phyloP scores from a whole-genome alignment of 106 monocot species.

The Platanthera zijinensis region DNA sequence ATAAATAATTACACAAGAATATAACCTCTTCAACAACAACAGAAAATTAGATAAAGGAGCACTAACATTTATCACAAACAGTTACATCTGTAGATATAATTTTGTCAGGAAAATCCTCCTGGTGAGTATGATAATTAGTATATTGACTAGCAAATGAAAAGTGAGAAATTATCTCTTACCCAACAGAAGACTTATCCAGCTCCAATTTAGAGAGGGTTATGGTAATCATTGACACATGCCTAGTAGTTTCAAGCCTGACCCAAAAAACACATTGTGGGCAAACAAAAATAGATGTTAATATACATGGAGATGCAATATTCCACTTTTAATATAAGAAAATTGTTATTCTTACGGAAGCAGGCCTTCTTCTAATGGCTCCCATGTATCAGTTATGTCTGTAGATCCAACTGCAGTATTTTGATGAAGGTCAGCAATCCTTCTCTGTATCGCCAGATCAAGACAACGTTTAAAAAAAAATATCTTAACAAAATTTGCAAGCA shows the following conservation, averaged over 20 bases:
- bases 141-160: background rate
- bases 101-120: background rate
- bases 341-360: constrained; percentile 70
- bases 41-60: background rate
- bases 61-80: background rate
- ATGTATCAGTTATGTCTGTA: constrained; percentile 81
- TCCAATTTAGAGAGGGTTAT: constrained; percentile 51
- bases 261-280: background rate
- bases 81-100: background rate
- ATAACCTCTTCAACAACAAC: too few species aligned
- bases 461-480: background rate
- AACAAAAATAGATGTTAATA: background rate
- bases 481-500: background rate
- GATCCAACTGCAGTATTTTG: constrained; percentile 65
- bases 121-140: background rate
- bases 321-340: background rate
- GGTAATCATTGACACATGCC: constrained; percentile 62
- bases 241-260: constrained; percentile 52
- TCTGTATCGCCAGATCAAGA: constrained; percentile 25
- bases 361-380: constrained; percentile 96
- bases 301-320: background rate
- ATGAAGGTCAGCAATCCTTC: constrained; percentile 73
- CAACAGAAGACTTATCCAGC: constrained; percentile 40
- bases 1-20: too few species aligned
- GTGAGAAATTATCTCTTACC: constrained; percentile 25